Evolutionary conservation across 2,329 filamentous ascomycete genomes (phyloP).

Genomic region (Penicillium sp.): DNA sequence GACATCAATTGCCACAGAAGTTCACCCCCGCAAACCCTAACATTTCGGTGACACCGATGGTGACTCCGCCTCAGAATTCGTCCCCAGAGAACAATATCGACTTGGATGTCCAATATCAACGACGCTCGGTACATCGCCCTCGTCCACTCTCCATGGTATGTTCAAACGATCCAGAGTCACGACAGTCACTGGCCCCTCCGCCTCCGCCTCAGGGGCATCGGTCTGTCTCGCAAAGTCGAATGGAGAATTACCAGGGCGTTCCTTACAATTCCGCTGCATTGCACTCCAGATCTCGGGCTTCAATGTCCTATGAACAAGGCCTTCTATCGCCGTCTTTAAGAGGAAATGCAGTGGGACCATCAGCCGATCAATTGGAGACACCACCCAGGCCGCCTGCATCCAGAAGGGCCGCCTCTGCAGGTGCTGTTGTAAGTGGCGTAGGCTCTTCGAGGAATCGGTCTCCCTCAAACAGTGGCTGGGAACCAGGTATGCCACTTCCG

Average conservation of each 20-base stretch:
- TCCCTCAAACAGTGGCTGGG: conserved; percentile 36
- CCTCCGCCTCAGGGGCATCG: conserved; percentile 33
- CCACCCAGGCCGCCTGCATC: conserved; percentile 36
- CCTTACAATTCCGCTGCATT: conserved; percentile 13
- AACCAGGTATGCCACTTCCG: conserved; percentile 45
- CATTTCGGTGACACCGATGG: conserved; percentile 11
- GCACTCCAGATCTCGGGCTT: conserved; percentile 16
- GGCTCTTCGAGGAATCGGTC: conserved; percentile 32
- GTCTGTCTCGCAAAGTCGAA: conserved; percentile 32
- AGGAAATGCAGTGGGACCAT: conserved; percentile 5
- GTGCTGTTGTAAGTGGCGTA: conserved; percentile 36
- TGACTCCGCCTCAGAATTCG: conserved; percentile 16
- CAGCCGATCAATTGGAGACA: conserved; percentile 21
- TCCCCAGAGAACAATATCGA: conserved; percentile 18
- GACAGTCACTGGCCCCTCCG: conserved; percentile 34
- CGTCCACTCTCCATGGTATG: conserved; percentile 34
- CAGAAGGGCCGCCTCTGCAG: conserved; percentile 44
- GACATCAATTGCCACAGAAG: conserved; percentile 14
- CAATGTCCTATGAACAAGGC: conserved; percentile 20
- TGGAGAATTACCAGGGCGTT: conserved; percentile 22
- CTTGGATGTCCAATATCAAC: conserved; percentile 21
- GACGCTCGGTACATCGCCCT: conserved; percentile 24
- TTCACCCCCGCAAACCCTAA: conserved; percentile 15
- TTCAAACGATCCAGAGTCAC: conserved; percentile 22
- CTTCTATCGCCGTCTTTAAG: conserved; percentile 15